Evolutionary conservation across 176 grass and related monocot species (phyloP).

Genomic region (Eragrostis curvula): DNA sequence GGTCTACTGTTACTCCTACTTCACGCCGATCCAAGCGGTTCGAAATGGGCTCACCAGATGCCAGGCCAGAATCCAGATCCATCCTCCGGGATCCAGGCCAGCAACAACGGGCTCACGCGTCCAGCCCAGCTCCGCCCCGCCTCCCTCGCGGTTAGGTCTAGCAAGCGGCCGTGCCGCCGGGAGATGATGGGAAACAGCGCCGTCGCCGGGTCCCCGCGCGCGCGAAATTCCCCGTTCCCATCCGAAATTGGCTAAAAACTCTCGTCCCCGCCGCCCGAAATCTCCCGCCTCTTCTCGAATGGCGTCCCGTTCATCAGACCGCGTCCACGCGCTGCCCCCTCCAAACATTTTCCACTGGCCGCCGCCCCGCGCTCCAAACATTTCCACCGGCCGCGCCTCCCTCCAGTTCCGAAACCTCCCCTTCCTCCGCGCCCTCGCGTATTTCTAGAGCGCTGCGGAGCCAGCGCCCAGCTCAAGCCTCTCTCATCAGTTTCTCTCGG

Average conservation of each 20-base stretch:
- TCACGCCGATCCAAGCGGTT: background rate
- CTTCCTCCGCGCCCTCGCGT: background rate
- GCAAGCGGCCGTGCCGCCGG: background rate
- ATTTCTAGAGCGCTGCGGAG: slow-evolving; percentile 26
- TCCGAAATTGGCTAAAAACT: background rate
- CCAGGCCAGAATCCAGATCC: too few relatives aligned
- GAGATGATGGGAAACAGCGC: background rate
- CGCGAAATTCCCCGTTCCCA: background rate
- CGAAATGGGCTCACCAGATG: background rate
- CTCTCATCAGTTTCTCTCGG: background rate
- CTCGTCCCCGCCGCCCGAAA: background rate
- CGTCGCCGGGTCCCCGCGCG: background rate
- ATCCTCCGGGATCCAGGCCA: background rate
- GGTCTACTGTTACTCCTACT: background rate
- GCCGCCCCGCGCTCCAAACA: slow-evolving; percentile 1
- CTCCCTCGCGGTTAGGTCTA: background rate
- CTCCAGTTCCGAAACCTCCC: slow-evolving; percentile 10
- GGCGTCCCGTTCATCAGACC: background rate
- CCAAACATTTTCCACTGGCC: slow-evolving; percentile 32
- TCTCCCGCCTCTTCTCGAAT: slow-evolving; percentile 28
- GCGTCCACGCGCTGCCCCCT: background rate
- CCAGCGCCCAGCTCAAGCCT: background rate
- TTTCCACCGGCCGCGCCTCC: slow-evolving; percentile 29
- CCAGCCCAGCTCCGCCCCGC: background rate
- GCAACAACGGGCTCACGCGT: background rate